Evolutionary conservation across 441 rosid species (phyloP), one percentile per base, ranked within the genome.

Genomic region (Metrosideros polymorpha): DNA sequence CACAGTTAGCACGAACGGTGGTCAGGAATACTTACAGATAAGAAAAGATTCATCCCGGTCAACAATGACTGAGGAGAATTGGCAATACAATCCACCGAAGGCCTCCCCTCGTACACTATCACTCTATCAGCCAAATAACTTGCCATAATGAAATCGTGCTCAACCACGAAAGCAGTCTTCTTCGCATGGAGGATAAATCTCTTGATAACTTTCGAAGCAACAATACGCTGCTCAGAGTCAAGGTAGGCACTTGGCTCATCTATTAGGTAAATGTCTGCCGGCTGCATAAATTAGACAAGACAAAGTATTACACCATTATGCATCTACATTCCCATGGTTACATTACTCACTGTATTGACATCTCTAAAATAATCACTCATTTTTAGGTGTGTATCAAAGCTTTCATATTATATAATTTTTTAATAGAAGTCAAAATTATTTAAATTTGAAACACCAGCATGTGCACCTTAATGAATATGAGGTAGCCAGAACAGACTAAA

Each of bases 241-340:
- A 97, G 97, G 93, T 97, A 95, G 24, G 99, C 99, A 92, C 98
- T 96, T 39, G 99, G 99, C 88, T 98, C 99, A 90, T 98, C 99
- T 35, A 97, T 97, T 87, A 97, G 92, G 89, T 97, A 97, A 86
- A 97, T 96, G 84, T 97, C 99, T 12, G 99, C 99, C 5, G 99
- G 99, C 99, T 97, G 98, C 92, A 93, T 77, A 55, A 87, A 66
- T 52, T n/a, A 86, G 39, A 88, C 83, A 50, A 87, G 84, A 85
- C 49, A 50, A 47, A 19, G 43, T 51, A 86, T 86, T 82, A 90
- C 77, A 82, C 45, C 49, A 51, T 27, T 14, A 52, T 47, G 30
- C 42, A 83, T 32, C 39, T n/a, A 30, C 79, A 71, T 71, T 71
- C 49, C 9, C 17, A 3, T 71, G 79, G 47, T 71, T 71, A 71